phyloP scores from a whole-genome alignment of 768 basidiomycete species.

The Tulasnella sp. region DNA sequence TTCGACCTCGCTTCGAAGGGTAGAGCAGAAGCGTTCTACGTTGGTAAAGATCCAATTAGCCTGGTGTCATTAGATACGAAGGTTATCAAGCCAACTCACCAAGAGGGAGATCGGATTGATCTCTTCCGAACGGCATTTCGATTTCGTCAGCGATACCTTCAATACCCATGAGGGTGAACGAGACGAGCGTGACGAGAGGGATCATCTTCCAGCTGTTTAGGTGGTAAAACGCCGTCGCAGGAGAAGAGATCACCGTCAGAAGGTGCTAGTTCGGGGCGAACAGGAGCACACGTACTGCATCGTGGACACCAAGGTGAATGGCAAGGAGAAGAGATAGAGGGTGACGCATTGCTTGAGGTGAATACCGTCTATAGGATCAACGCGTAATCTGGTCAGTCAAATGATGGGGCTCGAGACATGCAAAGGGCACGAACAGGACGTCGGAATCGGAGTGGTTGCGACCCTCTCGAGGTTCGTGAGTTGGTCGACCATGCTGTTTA shows the following conservation, averaged over 20 bases:
- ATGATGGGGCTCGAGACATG: background rate
- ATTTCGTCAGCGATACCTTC: slow-evolving; percentile 95
- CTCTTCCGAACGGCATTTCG: slow-evolving; percentile 87
- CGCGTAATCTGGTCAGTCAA: slow-evolving; percentile 24
- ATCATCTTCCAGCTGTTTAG: slow-evolving; percentile 33
- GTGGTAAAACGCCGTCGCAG: background rate
- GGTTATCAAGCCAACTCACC: slow-evolving; percentile 42
- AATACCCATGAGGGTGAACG: slow-evolving; percentile 90
- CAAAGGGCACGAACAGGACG: slow-evolving; percentile 52
- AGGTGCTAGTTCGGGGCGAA: background rate
- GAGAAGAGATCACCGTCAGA: background rate
- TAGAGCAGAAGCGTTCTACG: slow-evolving; percentile 14
- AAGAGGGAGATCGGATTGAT: slow-evolving; percentile 67
- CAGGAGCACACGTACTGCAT: slow-evolving; percentile 39
- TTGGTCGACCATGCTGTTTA: slow-evolving; percentile 80
- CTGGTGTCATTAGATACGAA: background rate
- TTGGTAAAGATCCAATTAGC: too few species aligned
- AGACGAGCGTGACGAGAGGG: slow-evolving; percentile 43
- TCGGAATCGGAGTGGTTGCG: slow-evolving; percentile 79
- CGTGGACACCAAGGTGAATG: slow-evolving; percentile 78
- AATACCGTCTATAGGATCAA: slow-evolving; percentile 57
- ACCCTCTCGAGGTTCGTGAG: slow-evolving; percentile 83
- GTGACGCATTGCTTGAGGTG: slow-evolving; percentile 96
- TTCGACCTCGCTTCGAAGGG: slow-evolving; percentile 17
- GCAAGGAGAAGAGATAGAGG: slow-evolving; percentile 85